A percentile compares a stretch with the other conserved stretches of the same genome.
Conservation (phyloP, 352 stramenopile genomes). For the Globisporangium viniferum region DNA sequence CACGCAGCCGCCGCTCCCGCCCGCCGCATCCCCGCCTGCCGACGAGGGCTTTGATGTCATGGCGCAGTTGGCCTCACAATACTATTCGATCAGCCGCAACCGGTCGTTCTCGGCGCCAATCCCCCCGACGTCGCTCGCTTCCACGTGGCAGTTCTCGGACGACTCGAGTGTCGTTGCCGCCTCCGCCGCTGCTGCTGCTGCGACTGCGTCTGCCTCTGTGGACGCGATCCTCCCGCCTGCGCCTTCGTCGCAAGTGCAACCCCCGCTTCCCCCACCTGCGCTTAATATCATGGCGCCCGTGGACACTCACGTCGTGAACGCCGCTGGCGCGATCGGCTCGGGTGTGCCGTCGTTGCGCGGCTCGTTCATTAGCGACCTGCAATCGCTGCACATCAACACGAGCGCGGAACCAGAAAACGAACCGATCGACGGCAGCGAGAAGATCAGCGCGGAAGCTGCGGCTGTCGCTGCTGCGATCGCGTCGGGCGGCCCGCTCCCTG, state of each 20-base stretch:
- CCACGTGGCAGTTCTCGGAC: constrained; percentile 56
- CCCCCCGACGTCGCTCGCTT: constrained; percentile 48
- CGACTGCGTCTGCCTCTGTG: constrained; percentile 13
- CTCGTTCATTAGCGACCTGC: constrained; percentile 35
- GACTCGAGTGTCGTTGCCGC: constrained; percentile 27
- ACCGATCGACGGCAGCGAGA: constrained; percentile 30
- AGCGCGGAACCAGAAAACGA: constrained; percentile 40
- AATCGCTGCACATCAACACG: constrained; percentile 47
- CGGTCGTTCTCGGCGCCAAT: constrained; percentile 72
- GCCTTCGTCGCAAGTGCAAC: constrained; percentile 16
- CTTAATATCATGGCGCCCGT: constrained; percentile 42
- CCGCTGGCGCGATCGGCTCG: constrained; percentile 58
- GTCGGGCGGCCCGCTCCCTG: constrained; percentile 44
- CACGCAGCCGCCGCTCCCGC: neutral
- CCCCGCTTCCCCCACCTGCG: constrained; percentile 37
- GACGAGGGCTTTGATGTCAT: constrained; percentile 71
- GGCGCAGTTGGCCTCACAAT: constrained; percentile 79
- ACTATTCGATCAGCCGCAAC: constrained; percentile 69
- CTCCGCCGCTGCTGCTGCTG: constrained; percentile 14
- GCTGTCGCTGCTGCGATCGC: constrained; percentile 16
- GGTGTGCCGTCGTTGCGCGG: constrained; percentile 31
- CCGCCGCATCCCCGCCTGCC: neutral
- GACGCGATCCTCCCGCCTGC: constrained; percentile 13
- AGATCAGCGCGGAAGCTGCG: constrained; percentile 16
- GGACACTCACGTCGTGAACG: constrained; percentile 32